A percentile compares a stretch with the other conserved stretches of the same genome.
Conservation (phyloP, 2,329 filamentous ascomycete species). For the Venturia effusa region DNA sequence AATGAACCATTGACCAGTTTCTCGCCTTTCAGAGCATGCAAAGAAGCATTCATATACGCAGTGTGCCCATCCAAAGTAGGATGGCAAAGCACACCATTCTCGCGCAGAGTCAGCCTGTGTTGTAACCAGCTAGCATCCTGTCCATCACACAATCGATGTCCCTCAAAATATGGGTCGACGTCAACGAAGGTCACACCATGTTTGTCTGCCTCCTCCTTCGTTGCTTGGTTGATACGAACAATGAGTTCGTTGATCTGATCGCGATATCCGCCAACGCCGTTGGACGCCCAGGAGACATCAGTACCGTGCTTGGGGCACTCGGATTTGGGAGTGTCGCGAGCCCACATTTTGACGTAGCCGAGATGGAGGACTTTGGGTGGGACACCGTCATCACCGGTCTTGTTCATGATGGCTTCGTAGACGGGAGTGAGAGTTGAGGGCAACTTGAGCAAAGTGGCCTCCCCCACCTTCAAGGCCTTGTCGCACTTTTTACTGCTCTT, state of each 20-base stretch:
- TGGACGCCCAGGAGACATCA: background rate
- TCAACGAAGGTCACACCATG: conserved; percentile 3
- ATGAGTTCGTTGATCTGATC: conserved; percentile 6
- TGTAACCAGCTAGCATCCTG: conserved; percentile 3
- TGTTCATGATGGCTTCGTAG: background rate
- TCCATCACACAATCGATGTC: conserved; percentile 7
- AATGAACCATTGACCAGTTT: background rate
- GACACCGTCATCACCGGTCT: background rate
- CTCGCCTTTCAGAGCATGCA: conserved; percentile 1
- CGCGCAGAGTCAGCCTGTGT: background rate
- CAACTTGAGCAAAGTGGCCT: background rate
- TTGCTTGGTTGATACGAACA: background rate
- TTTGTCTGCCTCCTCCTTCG: background rate
- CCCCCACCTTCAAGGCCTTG: background rate
- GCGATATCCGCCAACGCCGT: background rate
- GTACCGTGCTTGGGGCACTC: conserved; percentile 1
- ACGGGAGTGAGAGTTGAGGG: background rate
- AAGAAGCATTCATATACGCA: conserved; percentile 5
- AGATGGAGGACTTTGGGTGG: background rate
- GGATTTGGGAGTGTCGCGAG: background rate
- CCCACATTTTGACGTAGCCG: background rate
- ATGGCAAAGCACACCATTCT: conserved; percentile 5
- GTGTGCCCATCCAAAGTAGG: conserved; percentile 6
- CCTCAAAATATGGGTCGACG: background rate
- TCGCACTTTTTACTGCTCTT: background rate